Conservation (phyloP, 2,329 filamentous ascomycete species). For the Diplocarpon mali region DNA sequence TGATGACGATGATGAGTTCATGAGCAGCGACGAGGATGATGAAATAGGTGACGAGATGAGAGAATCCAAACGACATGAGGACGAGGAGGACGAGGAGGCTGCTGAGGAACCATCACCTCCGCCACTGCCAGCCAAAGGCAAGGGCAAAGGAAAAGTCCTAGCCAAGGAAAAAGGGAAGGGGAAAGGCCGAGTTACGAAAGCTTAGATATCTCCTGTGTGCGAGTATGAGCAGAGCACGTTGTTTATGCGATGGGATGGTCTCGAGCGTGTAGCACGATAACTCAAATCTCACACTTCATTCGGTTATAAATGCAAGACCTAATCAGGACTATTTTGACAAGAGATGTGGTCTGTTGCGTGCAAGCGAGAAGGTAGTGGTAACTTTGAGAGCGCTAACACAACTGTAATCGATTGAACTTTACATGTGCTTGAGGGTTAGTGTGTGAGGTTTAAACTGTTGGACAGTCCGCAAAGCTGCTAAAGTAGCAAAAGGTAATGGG, state of each 20-base stretch:
- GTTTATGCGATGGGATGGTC: conserved; percentile 1
- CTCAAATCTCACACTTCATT: neutral
- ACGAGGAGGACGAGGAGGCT: conserved; percentile 17
- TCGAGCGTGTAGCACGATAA: no score
- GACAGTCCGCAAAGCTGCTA: no score
- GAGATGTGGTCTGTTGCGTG: no score
- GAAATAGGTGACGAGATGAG: conserved; percentile 18
- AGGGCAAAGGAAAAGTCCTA: conserved; percentile 32
- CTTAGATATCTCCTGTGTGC: neutral
- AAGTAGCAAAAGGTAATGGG: no score
- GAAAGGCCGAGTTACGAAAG: conserved; percentile 12
- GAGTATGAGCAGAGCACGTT: conserved; percentile 9
- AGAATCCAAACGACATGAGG: conserved; percentile 12
- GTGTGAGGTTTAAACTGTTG: no score
- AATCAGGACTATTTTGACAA: neutral
- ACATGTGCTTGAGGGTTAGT: no score
- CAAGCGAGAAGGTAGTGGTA: no score
- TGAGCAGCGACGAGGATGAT: conserved; percentile 53
- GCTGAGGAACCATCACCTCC: conserved; percentile 18
- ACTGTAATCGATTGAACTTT: no score
- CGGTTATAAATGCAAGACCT: neutral
- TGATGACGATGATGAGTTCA: conserved; percentile 67
- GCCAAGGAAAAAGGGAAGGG: conserved; percentile 12
- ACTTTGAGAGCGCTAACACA: no score
- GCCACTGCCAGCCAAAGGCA: conserved; percentile 25